Evolutionary conservation across 2,329 filamentous ascomycete genomes (phyloP).

Genomic region (Cladophialophora immunda): DNA sequence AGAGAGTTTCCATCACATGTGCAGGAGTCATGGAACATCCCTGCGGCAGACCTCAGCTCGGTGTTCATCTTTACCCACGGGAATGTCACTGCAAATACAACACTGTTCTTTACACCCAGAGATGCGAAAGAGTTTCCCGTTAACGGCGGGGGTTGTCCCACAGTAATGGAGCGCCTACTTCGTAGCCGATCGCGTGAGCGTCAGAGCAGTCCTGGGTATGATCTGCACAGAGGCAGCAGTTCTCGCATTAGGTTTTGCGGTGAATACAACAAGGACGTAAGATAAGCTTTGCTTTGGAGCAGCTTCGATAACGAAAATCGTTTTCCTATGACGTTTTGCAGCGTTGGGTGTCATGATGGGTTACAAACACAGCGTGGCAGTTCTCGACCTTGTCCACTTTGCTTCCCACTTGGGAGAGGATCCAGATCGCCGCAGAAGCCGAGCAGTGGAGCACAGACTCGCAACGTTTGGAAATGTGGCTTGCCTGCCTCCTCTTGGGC

Average conservation of each 20-base stretch:
- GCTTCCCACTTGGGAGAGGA: background rate
- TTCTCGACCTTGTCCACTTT: background rate
- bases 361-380: background rate
- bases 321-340: background rate
- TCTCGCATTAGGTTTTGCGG: background rate
- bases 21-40: background rate
- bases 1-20: background rate
- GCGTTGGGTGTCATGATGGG: background rate
- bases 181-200: conserved; percentile 2
- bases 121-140: background rate
- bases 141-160: background rate
- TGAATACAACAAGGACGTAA: background rate
- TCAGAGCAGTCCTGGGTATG: background rate
- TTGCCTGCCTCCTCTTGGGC: conserved; percentile 23
- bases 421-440: conserved; percentile 35
- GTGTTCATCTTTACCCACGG: background rate
- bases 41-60: background rate
- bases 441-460: conserved; percentile 15
- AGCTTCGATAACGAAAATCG: background rate
- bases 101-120: background rate
- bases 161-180: background rate
- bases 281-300: conserved; percentile 1
- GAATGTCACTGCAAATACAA: background rate
- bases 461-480: conserved; percentile 24
- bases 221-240: background rate